Percentiles rank a stretch among this genome's conserved stretches.
phyloP scores from a whole-genome alignment of 2,329 filamentous ascomycete genomes.

The Sporothrix pallida region DNA sequence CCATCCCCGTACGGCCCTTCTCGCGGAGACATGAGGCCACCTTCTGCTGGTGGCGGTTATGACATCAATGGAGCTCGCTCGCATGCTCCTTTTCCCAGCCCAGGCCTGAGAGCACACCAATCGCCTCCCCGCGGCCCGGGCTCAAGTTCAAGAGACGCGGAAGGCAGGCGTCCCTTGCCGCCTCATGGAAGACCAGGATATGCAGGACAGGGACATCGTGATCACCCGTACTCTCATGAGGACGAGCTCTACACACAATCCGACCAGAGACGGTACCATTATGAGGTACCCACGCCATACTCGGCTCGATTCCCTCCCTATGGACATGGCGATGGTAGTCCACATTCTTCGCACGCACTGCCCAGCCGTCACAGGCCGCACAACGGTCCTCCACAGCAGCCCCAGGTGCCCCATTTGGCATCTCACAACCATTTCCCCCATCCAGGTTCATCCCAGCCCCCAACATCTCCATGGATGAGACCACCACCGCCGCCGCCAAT shows the following conservation, averaged over 20 bases:
- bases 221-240: conserved; percentile 47
- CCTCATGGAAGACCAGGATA: not conserved
- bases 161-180: conserved; percentile 32
- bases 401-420: conserved; percentile 12
- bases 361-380: not conserved
- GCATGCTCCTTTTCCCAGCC: not conserved
- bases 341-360: not conserved
- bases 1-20: not conserved
- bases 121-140: not conserved
- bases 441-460: not conserved
- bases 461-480: conserved; percentile 35
- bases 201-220: not conserved
- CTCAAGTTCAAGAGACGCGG: not conserved
- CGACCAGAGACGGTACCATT: conserved; percentile 68
- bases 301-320: conserved; percentile 14
- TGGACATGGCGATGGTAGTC: not conserved
- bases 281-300: conserved; percentile 47
- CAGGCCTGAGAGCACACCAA: conserved; percentile 32
- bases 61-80: not conserved
- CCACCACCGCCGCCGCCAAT: conserved; percentile 32
- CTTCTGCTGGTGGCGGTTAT: not conserved
- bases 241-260: conserved; percentile 52
- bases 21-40: not conserved
- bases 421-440: not conserved
- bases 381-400: not conserved